phyloP scores from a whole-genome alignment of 1,139 yeast genomes.

The Geotrichum siamense region DNA sequence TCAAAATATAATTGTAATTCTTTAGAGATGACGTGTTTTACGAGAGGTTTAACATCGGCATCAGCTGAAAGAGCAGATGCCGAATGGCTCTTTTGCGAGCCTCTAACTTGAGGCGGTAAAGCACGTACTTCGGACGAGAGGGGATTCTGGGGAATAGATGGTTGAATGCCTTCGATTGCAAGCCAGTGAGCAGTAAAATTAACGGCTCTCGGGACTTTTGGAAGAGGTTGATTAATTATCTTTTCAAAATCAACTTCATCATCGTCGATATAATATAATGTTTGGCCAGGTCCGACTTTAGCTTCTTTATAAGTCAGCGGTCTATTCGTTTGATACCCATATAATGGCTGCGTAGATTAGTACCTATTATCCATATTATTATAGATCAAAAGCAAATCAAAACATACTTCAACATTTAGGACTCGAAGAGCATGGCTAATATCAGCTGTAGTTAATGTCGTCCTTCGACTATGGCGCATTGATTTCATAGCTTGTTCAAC shows the following conservation, averaged over 20 bases:
- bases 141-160: slow-evolving; percentile 96
- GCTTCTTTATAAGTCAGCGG: slow-evolving; percentile 75
- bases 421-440: slow-evolving; percentile 75
- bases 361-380: slow-evolving; percentile 11
- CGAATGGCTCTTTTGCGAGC: slow-evolving; percentile 34
- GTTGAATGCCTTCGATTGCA: slow-evolving; percentile 98
- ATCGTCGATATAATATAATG: slow-evolving; percentile 82
- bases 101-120: slow-evolving; percentile 40
- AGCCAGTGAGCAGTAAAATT: slow-evolving; percentile 97
- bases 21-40: slow-evolving; percentile 92
- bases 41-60: slow-evolving; percentile 83
- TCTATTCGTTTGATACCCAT: slow-evolving; percentile 41
- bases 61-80: slow-evolving; percentile 39
- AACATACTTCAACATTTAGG: slow-evolving; percentile 59
- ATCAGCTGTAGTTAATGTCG: slow-evolving; percentile 73
- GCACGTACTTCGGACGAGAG: slow-evolving; percentile 47
- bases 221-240: slow-evolving; percentile 86
- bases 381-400: too few species aligned
- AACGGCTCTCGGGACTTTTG: slow-evolving; percentile 88
- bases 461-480: slow-evolving; percentile 89
- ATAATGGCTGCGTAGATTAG: slow-evolving; percentile 32
- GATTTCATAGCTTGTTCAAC: slow-evolving; percentile 92
- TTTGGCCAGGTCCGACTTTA: slow-evolving; percentile 86
- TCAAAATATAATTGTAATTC: slow-evolving; percentile 92
- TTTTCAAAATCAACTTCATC: slow-evolving; percentile 93